Conservation (phyloP, 768 basidiomycete species). For the Collybia sp. region DNA sequence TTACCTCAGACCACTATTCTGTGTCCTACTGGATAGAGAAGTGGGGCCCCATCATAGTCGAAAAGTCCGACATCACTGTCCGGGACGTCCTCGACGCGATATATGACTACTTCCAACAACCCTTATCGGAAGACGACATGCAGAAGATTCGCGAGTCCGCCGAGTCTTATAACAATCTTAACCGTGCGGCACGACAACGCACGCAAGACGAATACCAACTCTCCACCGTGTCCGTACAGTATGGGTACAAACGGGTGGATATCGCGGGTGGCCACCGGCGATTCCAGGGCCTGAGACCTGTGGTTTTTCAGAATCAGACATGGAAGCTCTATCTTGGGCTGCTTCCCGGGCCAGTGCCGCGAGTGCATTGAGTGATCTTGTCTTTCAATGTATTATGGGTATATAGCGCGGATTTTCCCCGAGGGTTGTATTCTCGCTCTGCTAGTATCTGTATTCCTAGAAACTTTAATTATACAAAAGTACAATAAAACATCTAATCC, state of each 20-base stretch:
- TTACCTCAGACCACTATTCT: slow-evolving; percentile 31
- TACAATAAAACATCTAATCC: no score
- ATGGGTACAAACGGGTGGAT: slow-evolving; percentile 46
- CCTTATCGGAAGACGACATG: slow-evolving; percentile 31
- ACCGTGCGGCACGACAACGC: slow-evolving; percentile 25
- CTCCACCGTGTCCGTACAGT: slow-evolving; percentile 28
- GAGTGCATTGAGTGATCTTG: slow-evolving; percentile 3
- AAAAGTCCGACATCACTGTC: slow-evolving; percentile 31
- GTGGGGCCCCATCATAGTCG: slow-evolving; percentile 48
- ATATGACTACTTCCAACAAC: slow-evolving; percentile 40
- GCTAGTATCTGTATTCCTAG: no score
- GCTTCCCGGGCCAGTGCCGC: slow-evolving; percentile 26
- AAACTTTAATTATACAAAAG: no score
- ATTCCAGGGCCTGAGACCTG: slow-evolving; percentile 40
- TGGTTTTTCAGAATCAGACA: slow-evolving; percentile 27
- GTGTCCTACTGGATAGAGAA: slow-evolving; percentile 36
- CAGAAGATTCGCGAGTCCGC: slow-evolving; percentile 16
- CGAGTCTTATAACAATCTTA: slow-evolving; percentile 18
- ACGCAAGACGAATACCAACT: slow-evolving; percentile 34
- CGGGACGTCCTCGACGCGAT: slow-evolving; percentile 44
- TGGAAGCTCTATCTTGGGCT: slow-evolving; percentile 47
- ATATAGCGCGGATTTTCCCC: no score
- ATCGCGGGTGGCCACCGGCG: slow-evolving; percentile 38
- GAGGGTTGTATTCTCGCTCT: no score
- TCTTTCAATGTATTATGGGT: no score